Evolutionary conservation across 2,329 filamentous ascomycete species (phyloP).

Genomic region (Ascochyta koolunga): DNA sequence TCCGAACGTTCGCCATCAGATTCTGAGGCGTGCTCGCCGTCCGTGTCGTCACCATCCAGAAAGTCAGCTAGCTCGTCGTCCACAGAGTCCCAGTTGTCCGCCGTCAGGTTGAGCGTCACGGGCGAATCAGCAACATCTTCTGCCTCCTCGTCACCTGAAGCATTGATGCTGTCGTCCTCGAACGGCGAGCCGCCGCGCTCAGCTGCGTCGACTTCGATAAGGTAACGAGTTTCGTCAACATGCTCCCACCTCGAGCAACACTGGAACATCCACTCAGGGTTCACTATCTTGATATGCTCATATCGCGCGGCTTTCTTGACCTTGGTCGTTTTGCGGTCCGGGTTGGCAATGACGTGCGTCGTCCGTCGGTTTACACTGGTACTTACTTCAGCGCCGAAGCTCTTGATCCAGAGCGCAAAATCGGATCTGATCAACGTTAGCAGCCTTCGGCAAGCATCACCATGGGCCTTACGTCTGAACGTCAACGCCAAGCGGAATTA

Average conservation of each 20-base stretch:
- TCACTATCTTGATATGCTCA: slow-evolving; percentile 86
- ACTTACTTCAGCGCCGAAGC: slow-evolving; percentile 77
- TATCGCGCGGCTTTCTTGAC: slow-evolving; percentile 84
- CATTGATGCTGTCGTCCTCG: slow-evolving; percentile 50
- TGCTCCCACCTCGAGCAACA: slow-evolving; percentile 84
- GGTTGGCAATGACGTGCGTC: slow-evolving; percentile 76
- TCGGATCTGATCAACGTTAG: slow-evolving; percentile 64
- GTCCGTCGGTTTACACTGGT: slow-evolving; percentile 60
- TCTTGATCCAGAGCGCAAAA: slow-evolving; percentile 83
- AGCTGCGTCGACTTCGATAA: slow-evolving; percentile 76
- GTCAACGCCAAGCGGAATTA: slow-evolving; percentile 82
- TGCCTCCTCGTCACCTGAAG: slow-evolving; percentile 46
- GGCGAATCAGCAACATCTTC: slow-evolving; percentile 36
- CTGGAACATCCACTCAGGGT: slow-evolving; percentile 85
- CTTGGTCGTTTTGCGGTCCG: slow-evolving; percentile 80
- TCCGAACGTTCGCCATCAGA: slow-evolving; percentile 44
- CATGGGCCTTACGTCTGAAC: slow-evolving; percentile 61
- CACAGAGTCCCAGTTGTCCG: slow-evolving; percentile 53
- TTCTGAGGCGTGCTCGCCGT: slow-evolving; percentile 38
- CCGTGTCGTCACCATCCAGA: slow-evolving; percentile 57
- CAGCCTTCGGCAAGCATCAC: background rate
- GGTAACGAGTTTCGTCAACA: slow-evolving; percentile 77
- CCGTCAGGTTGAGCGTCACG: slow-evolving; percentile 32
- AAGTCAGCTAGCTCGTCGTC: slow-evolving; percentile 81
- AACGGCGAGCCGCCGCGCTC: slow-evolving; percentile 55